Percentiles rank a stretch among this genome's conserved stretches.
Conservation (phyloP, 106 monocot species). For the Cymbidium sinense region DNA sequence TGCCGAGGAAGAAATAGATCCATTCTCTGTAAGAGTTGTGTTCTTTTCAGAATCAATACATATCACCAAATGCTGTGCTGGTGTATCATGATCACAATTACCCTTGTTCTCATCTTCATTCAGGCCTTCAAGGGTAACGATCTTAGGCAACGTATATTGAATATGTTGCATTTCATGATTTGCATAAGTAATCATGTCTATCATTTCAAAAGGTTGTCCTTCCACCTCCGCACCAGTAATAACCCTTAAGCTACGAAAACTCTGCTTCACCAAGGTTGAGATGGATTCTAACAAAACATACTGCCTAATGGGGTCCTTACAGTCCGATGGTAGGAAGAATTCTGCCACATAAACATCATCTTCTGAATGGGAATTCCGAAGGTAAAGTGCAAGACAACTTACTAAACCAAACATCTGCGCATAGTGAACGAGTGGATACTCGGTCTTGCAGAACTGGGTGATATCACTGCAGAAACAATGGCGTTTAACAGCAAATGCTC, state of each 20-base stretch:
- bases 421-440: conserved; percentile 93
- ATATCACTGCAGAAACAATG: conserved; percentile 63
- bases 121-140: not conserved
- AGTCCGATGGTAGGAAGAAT: conserved; percentile 75
- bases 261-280: conserved; percentile 31
- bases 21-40: not conserved
- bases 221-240: conserved; percentile 18
- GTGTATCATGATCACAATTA: not conserved
- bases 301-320: conserved; percentile 33
- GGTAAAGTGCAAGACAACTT: conserved; percentile 59
- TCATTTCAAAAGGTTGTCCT: conserved; percentile 21
- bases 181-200: conserved; percentile 18
- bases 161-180: conserved; percentile 16
- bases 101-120: conserved; percentile 6
- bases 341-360: conserved; percentile 67
- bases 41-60: conserved; percentile 20
- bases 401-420: conserved; percentile 63
- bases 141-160: conserved; percentile 13
- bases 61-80: conserved; percentile 9
- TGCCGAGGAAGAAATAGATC: conserved; percentile 4
- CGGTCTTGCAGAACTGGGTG: conserved; percentile 56
- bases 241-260: conserved; percentile 42
- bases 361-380: conserved; percentile 51
- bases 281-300: conserved; percentile 40
- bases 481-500: conserved; percentile 35